Conservation (phyloP, 2,329 filamentous ascomycete genomes). For the Orbilia blumenaviensis region DNA sequence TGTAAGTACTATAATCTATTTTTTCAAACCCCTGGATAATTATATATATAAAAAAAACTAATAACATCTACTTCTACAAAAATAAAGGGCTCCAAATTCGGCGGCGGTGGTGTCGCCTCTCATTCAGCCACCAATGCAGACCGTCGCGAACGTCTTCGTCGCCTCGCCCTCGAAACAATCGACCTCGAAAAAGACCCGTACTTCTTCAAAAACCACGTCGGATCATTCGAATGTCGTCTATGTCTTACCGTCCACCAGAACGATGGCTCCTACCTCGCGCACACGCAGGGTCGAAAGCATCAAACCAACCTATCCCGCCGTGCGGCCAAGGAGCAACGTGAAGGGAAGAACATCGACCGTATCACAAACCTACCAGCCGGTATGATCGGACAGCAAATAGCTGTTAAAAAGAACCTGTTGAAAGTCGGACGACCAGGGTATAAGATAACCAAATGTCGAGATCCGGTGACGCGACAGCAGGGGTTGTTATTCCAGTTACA, state of each 20-base stretch:
- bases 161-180: conserved; percentile 97
- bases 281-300: conserved; percentile 98
- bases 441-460: conserved; percentile 95
- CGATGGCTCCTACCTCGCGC: conserved; percentile 96
- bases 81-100: conserved; percentile 95
- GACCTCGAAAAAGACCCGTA: conserved; percentile 99
- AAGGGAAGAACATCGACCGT: conserved; percentile 76
- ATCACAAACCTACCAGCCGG: conserved; percentile 76
- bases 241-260: conserved; percentile 98
- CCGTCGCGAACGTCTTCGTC: conserved; percentile 94
- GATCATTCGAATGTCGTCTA: conserved; percentile 95
- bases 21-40: too few relatives aligned
- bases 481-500: conserved; percentile 95
- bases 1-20: conserved; percentile 39
- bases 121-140: conserved; percentile 94
- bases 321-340: conserved; percentile 92
- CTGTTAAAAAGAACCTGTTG: conserved; percentile 80
- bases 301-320: conserved; percentile 97
- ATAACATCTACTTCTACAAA: too few relatives aligned
- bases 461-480: conserved; percentile 85
- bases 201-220: conserved; percentile 99
- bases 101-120: conserved; percentile 94
- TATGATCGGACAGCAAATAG: conserved; percentile 74
- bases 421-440: conserved; percentile 97
- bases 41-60: too few relatives aligned